Percentiles rank a stretch among this genome's conserved stretches.
These are phyloP conservation scores for Heliosperma pusillum DNA, from an alignment of 148 eudicot species.

Conservation along the genomic window DNA sequence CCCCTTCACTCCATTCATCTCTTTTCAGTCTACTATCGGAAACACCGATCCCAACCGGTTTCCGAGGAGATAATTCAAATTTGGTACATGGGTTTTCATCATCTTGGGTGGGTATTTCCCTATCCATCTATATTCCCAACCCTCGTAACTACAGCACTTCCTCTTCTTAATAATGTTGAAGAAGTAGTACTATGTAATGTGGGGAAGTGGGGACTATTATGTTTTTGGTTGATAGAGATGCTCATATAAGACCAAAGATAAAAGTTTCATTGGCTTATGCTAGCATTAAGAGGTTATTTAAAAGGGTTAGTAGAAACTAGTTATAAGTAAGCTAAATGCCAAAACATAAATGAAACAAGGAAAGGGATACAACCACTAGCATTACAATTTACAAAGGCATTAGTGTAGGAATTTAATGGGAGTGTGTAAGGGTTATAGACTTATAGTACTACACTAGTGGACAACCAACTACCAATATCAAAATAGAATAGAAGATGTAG, in stretches of 20 bases:
- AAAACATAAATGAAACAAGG: constrained; percentile 24
- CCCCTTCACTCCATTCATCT: constrained; percentile 98
- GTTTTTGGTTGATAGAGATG: constrained; percentile 22
- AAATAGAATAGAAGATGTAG: constrained; percentile 10
- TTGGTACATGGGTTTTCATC: constrained; percentile 24
- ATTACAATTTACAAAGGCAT: constrained; percentile 27
- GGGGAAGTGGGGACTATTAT: constrained; percentile 25
- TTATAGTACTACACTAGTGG: constrained; percentile 31
- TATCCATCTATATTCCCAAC: constrained; percentile 22
- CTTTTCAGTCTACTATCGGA: constrained; percentile 46
- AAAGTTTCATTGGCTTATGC: constrained; percentile 29
- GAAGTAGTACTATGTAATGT: constrained; percentile 25
- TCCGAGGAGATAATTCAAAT: constrained; percentile 33
- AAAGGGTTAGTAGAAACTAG: constrained; percentile 18
- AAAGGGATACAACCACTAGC: constrained; percentile 42
- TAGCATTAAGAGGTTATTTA: constrained; percentile 30
- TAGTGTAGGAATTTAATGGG: constrained; percentile 22
- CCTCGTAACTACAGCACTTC: not conserved
- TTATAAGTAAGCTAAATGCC: constrained; percentile 32
- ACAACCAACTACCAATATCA: constrained; percentile 21
- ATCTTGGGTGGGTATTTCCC: constrained; percentile 29
- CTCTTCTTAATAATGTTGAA: constrained; percentile 2
- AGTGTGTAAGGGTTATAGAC: constrained; percentile 18
- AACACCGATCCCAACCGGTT: constrained; percentile 16
- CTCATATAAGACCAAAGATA: constrained; percentile 23